A percentile compares a stretch with the other conserved stretches of the same genome.
phyloP scores from a whole-genome alignment of 352 stramenopile genomes.

The Aphanomyces stellatus region DNA sequence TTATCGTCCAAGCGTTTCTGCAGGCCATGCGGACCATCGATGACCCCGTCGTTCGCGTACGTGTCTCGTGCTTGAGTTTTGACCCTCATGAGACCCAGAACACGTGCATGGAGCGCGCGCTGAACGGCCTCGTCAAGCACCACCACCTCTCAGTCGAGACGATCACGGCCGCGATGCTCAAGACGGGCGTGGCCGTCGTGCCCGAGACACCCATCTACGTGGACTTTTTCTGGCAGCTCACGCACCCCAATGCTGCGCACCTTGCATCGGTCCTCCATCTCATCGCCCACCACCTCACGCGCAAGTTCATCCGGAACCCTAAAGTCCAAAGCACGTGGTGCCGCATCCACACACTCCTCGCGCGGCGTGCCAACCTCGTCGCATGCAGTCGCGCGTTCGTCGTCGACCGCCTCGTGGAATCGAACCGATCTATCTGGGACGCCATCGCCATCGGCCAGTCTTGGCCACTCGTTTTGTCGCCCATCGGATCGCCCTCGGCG shows the following conservation, averaged over 20 bases:
- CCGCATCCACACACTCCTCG: conserved; percentile 4
- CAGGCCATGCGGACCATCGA: neutral
- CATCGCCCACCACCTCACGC: neutral
- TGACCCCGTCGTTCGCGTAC: neutral
- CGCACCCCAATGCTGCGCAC: neutral
- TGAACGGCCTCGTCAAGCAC: neutral
- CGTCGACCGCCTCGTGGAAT: neutral
- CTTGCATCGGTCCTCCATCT: neutral
- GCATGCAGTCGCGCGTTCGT: neutral
- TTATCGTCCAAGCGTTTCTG: neutral
- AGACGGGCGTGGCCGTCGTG: neutral
- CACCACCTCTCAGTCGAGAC: neutral
- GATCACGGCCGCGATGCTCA: neutral
- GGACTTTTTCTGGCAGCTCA: neutral
- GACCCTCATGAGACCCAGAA: neutral
- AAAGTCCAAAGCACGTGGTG: conserved; percentile 10
- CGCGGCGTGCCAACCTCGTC: neutral
- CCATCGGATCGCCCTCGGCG: neutral
- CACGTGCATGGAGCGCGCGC: neutral
- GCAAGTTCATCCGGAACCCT: neutral
- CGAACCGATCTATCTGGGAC: conserved; percentile 8
- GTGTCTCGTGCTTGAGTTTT: neutral
- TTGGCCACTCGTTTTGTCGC: neutral
- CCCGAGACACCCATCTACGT: conserved; percentile 2
- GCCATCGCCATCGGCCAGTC: conserved; percentile 2